phyloP scores from a whole-genome alignment of 1,284 basidiomycete species.

The Cutaneotrichosporon spelunceum region DNA sequence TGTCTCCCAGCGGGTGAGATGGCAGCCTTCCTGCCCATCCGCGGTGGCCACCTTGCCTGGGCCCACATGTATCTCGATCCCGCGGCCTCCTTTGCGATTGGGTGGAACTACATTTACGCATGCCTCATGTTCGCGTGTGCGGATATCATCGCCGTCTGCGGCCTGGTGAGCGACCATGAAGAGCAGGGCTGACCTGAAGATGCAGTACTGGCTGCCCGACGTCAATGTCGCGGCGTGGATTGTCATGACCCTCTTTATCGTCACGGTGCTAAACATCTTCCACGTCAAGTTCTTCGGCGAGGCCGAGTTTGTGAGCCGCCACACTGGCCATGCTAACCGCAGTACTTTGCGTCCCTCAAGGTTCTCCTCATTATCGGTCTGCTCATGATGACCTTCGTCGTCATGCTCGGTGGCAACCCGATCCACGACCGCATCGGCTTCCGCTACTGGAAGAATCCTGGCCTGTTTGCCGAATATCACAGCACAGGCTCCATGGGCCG shows the following conservation, averaged over 20 bases:
- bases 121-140: constrained; percentile 24
- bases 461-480: constrained; percentile 22
- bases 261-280: constrained; percentile 24
- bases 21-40: constrained; percentile 22
- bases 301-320: constrained; percentile 11
- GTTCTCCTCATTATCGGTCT: constrained; percentile 15
- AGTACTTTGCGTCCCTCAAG: constrained; percentile 20
- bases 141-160: constrained; percentile 33
- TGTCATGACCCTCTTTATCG: constrained; percentile 22
- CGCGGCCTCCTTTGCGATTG: constrained; percentile 15
- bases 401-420: constrained; percentile 34
- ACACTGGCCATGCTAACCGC: neutral
- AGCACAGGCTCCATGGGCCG: constrained; percentile 19
- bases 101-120: constrained; percentile 33
- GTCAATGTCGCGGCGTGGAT: constrained; percentile 30
- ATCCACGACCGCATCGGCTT: constrained; percentile 32
- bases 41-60: constrained; percentile 24
- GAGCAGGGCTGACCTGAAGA: neutral
- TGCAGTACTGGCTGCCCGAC: constrained; percentile 28
- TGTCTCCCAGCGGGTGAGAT: constrained; percentile 22
- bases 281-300: constrained; percentile 22
- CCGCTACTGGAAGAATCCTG: constrained; percentile 36
- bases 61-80: constrained; percentile 21
- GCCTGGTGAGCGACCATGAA: constrained; percentile 9
- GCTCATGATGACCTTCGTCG: constrained; percentile 10